Percentiles rank a stretch among this genome's conserved stretches.
phyloP scores from a whole-genome alignment of 768 basidiomycete species.

The Gyrodon lividus region DNA sequence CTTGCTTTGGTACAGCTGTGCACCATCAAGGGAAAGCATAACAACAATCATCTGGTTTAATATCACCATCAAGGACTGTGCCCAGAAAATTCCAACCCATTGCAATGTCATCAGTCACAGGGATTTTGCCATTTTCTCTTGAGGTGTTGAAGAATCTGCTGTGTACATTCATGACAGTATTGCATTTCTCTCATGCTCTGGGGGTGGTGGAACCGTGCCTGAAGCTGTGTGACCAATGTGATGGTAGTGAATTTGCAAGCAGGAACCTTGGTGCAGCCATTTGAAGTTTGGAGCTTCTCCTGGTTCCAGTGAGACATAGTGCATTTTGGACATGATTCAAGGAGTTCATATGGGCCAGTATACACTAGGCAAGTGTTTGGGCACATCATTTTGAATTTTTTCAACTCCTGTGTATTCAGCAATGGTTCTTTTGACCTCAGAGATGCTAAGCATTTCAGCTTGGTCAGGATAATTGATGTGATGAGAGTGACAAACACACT shows the following conservation, averaged over 20 bases:
- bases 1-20: conserved; percentile 31
- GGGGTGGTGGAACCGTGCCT: conserved; percentile 32
- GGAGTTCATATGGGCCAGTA: too few species aligned
- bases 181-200: background rate
- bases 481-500: too few species aligned
- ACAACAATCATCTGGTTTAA: conserved; percentile 15
- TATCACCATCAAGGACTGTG: conserved; percentile 1
- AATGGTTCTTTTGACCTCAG: background rate
- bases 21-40: conserved; percentile 27
- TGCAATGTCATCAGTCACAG: background rate
- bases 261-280: too few species aligned
- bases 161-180: conserved; percentile 1
- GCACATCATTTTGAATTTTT: conserved; percentile 23
- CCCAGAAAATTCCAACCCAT: conserved; percentile 12
- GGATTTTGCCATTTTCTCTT: background rate
- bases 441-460: too few species aligned
- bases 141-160: conserved; percentile 1
- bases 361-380: conserved; percentile 16
- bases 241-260: conserved; percentile 9
- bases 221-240: conserved; percentile 34
- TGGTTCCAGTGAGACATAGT: conserved; percentile 30
- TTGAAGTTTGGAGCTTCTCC: too few species aligned
- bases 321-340: conserved; percentile 28
- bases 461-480: too few species aligned
- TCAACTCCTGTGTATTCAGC: conserved; percentile 5